These are phyloP conservation scores for Fusarium nodosum DNA, from an alignment of 2,329 filamentous ascomycete species.

Conservation along the genomic window DNA sequence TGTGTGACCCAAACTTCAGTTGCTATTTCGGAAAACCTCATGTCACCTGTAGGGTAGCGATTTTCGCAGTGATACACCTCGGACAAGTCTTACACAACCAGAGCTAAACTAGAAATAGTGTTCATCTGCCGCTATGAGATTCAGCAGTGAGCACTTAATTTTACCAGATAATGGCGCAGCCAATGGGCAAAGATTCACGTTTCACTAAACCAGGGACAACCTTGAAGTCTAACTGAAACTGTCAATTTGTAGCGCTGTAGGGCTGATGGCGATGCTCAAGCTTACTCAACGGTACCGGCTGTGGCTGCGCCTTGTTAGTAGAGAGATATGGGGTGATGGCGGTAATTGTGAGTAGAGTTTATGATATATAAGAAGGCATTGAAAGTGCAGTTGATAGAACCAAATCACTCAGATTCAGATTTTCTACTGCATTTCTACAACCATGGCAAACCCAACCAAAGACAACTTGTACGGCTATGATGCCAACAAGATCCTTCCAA, in stretches of 20 bases:
- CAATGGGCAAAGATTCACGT: constrained; percentile 1
- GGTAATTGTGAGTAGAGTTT: neutral
- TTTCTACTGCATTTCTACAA: neutral
- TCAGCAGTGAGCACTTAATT: constrained; percentile 1
- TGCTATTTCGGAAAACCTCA: neutral
- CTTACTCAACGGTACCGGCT: constrained; percentile 8
- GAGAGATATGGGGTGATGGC: constrained; percentile 1
- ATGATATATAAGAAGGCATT: neutral
- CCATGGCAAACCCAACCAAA: constrained; percentile 34
- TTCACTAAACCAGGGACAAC: constrained; percentile 11
- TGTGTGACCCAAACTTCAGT: neutral
- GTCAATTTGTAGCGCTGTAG: constrained; percentile 39
- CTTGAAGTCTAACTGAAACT: constrained; percentile 27
- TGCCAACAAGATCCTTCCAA: constrained; percentile 46
- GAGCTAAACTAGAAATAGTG: constrained; percentile 25
- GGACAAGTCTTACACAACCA: neutral
- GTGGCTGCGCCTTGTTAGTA: constrained; percentile 27
- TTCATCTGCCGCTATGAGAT: constrained; percentile 18
- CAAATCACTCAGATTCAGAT: neutral
- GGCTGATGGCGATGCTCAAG: constrained; percentile 19
- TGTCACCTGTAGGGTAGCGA: neutral
- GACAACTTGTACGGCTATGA: constrained; percentile 47
- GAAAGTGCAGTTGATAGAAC: neutral
- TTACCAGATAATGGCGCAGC: neutral
- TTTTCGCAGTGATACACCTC: neutral